These are phyloP conservation scores for Epicoccum nigrum DNA, from an alignment of 2,329 filamentous ascomycete species.

Conservation along the genomic window DNA sequence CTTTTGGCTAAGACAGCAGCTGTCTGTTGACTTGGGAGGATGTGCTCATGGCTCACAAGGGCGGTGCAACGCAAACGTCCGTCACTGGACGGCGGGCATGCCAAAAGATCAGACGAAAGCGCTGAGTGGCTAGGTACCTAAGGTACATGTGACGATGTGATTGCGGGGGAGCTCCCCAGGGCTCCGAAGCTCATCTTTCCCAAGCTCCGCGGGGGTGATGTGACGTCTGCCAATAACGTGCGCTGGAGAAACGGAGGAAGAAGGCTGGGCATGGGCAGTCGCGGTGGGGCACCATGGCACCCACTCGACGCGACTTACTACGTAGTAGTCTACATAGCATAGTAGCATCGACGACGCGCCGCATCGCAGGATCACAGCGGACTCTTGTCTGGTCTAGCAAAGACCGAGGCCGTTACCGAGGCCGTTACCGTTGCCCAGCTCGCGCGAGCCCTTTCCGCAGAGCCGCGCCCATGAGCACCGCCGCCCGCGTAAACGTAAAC, in stretches of 20 bases:
- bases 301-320: slow-evolving; percentile 4
- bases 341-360: neutral
- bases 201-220: slow-evolving; percentile 3
- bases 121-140: slow-evolving; percentile 11
- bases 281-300: too few relatives aligned
- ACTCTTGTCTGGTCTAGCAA: neutral
- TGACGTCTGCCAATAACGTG: slow-evolving; percentile 24
- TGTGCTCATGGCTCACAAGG: slow-evolving; percentile 22
- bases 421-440: neutral
- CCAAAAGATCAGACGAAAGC: slow-evolving; percentile 14
- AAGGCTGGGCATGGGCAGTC: neutral
- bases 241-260: slow-evolving; percentile 2
- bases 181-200: neutral
- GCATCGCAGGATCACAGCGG: too few relatives aligned
- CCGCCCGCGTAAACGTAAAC: too few relatives aligned
- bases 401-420: neutral
- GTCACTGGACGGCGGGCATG: slow-evolving; percentile 16
- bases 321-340: too few relatives aligned
- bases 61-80: slow-evolving; percentile 6
- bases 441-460: slow-evolving; percentile 7
- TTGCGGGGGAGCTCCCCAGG: slow-evolving; percentile 5
- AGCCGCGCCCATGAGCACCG: slow-evolving; percentile 31
- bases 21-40: neutral
- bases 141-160: too few relatives aligned
- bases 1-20: slow-evolving; percentile 7